Base-by-base conservation (phyloP, 1,139 yeast species). In the Pichia sp. region DNA sequence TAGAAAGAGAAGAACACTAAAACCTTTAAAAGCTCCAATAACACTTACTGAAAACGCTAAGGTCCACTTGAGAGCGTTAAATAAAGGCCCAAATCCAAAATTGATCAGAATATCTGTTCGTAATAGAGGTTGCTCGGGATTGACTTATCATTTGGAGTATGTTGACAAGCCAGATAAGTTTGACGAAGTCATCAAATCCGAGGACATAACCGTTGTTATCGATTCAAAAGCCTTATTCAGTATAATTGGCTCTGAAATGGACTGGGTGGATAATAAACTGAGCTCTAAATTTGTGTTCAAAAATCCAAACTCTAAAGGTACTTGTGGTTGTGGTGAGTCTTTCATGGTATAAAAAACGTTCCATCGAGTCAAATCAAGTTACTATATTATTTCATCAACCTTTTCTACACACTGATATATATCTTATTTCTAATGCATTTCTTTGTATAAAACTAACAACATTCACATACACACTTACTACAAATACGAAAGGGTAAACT, bases 271-370 rank as follows among this genome's bases (percentile, higher is more conserved):
- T 60, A 97, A 92, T 61, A 88, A 87, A 64, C 71, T 92, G 52
- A 78, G 90, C 35, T 81, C 95, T 23, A 77, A 95, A 60, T 92
- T 92, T 63, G 87, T 92, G 36, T 92, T 92, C 71, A 81, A 75
- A 65, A 92, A 92, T 64, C 98, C 98, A 50, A 92, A 92, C 65
- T 84, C 95, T 41, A 92, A 90, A 69, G 97, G 97, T 33, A 85
- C 95, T 45, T 92, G 98, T 67, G 98, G 98, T 23, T 92, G 98
- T 65, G 98, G 97, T 46, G 98, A 92, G 67, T 86, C 96, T 5
- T 92, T 92, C 64, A 90, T 90, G 97, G 96, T 88, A 6, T 88
- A 67, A 62, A 26, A 4, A 31, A 33, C 23, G 23, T 16, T 16
- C 23, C 23, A 16, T 16, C 23, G 23, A 16, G 23, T 2, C 16